These are phyloP conservation scores for Hydnum rufescens DNA, from an alignment of 768 basidiomycete genomes.

Conservation along the genomic window DNA sequence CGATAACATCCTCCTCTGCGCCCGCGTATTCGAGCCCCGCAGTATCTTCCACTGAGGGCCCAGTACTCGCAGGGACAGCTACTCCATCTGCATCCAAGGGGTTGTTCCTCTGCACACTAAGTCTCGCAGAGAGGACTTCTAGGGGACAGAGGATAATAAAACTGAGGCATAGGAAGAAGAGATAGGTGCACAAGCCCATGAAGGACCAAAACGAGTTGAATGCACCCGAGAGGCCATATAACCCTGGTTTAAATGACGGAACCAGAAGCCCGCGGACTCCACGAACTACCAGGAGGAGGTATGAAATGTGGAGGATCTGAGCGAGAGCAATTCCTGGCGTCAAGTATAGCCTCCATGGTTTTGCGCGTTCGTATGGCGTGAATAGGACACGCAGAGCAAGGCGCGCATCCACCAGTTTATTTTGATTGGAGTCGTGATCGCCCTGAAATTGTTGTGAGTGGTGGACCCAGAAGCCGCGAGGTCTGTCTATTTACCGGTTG, in stretches of 20 bases:
- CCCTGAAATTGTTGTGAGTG: constrained; percentile 22
- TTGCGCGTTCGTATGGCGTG: constrained; percentile 60
- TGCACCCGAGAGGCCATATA: constrained; percentile 12
- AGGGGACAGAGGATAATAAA: constrained; percentile 47
- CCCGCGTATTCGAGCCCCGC: constrained; percentile 37
- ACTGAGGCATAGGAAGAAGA: constrained; percentile 29
- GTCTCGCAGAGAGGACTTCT: constrained; percentile 58
- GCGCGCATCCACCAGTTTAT: constrained; percentile 40
- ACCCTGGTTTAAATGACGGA: constrained; percentile 22
- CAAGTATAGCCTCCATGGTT: constrained; percentile 62
- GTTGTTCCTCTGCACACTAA: constrained; percentile 74
- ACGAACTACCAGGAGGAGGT: constrained; percentile 26
- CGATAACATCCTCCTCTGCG: constrained; percentile 66
- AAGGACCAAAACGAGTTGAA: constrained; percentile 35
- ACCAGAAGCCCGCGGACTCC: constrained; percentile 34
- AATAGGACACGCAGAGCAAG: constrained; percentile 48
- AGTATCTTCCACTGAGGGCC: constrained; percentile 25
- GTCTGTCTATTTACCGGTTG: constrained; percentile 34
- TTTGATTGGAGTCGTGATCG: constrained; percentile 67
- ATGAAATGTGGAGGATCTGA: constrained; percentile 26
- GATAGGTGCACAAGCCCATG: constrained; percentile 13
- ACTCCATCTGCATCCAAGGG: constrained; percentile 47
- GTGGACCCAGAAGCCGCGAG: constrained; percentile 2
- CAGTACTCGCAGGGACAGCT: constrained; percentile 26
- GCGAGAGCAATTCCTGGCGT: constrained; percentile 45